Percentiles rank a stretch among this genome's conserved stretches.
phyloP scores from a whole-genome alignment of 148 eudicot genomes.

The Nyssa sinensis region DNA sequence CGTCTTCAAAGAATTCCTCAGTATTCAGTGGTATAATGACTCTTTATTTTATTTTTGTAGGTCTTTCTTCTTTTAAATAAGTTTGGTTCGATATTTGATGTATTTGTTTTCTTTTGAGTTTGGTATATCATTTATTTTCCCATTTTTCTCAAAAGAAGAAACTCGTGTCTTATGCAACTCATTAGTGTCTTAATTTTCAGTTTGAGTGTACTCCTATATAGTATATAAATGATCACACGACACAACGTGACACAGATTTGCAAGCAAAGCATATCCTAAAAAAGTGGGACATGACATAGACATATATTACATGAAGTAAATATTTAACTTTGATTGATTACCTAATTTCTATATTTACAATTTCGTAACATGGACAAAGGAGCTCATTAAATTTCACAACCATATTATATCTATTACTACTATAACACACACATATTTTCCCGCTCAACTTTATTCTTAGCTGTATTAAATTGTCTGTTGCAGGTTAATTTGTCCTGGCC shows the following conservation, averaged over 20 bases:
- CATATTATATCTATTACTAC: too few relatives aligned
- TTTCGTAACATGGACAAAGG: too few relatives aligned
- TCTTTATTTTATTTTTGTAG: conserved; percentile 5
- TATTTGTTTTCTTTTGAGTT: neutral
- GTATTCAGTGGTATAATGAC: conserved; percentile 61
- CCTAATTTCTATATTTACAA: too few relatives aligned
- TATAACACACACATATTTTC: too few relatives aligned
- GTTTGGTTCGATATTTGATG: neutral
- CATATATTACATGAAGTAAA: too few relatives aligned
- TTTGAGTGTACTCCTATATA: neutral
- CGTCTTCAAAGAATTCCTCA: conserved; percentile 94
- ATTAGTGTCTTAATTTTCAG: neutral
- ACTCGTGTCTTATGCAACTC: neutral
- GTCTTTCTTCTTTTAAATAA: neutral
- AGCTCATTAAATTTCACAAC: too few relatives aligned
- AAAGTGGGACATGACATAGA: too few relatives aligned
- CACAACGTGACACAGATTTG: neutral
- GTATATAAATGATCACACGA: neutral
- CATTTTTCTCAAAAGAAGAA: neutral
- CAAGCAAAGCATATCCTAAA: too few relatives aligned
- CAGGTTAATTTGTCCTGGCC: too few relatives aligned
- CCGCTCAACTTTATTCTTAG: too few relatives aligned
- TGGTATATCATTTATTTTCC: neutral
- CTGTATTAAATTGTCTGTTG: too few relatives aligned
- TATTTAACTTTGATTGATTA: too few relatives aligned